Evolutionary conservation across 2,329 filamentous ascomycete genomes (phyloP).

Genomic region (Sordariomycetes sp.): DNA sequence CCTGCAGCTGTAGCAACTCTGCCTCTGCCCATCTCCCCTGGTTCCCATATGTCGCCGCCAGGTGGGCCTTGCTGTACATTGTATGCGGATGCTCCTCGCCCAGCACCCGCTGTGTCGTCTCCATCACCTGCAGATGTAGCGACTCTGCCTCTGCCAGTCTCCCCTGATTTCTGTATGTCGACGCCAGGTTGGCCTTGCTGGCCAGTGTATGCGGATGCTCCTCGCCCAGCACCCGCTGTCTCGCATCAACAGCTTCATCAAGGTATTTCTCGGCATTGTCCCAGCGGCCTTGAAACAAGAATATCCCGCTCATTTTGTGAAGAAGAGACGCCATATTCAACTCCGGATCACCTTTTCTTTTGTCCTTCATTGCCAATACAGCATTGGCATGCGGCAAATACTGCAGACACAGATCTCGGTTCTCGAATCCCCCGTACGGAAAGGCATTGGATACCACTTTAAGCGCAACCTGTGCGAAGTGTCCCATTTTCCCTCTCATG

Average conservation of each 20-base stretch:
- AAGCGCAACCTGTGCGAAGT: conserved; percentile 12
- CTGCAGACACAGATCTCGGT: conserved; percentile 6
- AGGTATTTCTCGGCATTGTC: not conserved
- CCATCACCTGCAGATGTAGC: conserved; percentile 5
- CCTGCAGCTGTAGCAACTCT: not conserved
- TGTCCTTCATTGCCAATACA: conserved; percentile 7
- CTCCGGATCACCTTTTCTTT: not conserved
- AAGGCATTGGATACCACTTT: conserved; percentile 9
- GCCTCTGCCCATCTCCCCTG: conserved; percentile 5
- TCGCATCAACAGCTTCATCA: not conserved
- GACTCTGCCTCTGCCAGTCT: not conserved
- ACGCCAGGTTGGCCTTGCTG: not conserved
- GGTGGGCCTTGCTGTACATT: conserved; percentile 8
- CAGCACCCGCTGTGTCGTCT: conserved; percentile 6
- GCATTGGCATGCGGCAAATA: conserved; percentile 15
- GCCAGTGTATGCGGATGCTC: not conserved
- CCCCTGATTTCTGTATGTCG: not conserved
- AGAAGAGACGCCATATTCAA: too few species aligned
- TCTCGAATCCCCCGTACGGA: conserved; percentile 10
- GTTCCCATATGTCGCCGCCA: conserved; percentile 4
- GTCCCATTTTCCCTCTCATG: not conserved
- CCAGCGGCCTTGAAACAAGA: not conserved
- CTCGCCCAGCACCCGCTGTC: not conserved
- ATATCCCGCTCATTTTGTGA: too few species aligned
- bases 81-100: conserved; percentile 5